phyloP scores from a whole-genome alignment of 805 yeast genomes.

The Yamadazyma ubonensis region DNA sequence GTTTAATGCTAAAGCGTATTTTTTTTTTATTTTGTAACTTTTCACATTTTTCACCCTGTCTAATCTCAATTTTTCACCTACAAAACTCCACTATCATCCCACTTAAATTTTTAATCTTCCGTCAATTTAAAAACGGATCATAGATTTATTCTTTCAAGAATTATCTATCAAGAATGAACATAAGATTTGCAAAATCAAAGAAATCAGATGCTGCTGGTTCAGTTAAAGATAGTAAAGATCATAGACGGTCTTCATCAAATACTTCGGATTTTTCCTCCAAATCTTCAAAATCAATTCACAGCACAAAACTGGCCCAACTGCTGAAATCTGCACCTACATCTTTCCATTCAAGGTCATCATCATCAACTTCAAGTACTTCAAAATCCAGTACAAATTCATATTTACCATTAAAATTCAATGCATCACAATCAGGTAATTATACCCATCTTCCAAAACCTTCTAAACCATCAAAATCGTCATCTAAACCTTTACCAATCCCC shows the following conservation, averaged over 20 bases:
- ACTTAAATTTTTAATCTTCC: background rate
- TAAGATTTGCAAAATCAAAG: constrained; percentile 9
- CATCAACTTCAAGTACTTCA: constrained; percentile 14
- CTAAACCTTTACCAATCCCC: no score
- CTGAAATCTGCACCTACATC: constrained; percentile 4
- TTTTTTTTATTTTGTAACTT: constrained; percentile 1
- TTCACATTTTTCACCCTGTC: constrained; percentile 13
- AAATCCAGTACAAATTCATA: constrained; percentile 8
- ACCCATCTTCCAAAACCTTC: constrained; percentile 2
- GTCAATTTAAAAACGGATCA: background rate
- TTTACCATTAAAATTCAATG: background rate
- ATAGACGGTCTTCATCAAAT: constrained; percentile 10
- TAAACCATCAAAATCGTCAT: background rate
- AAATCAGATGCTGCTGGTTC: constrained; percentile 5
- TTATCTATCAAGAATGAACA: constrained; percentile 7
- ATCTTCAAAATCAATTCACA: constrained; percentile 7
- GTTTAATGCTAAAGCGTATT: constrained; percentile 4
- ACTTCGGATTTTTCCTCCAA: constrained; percentile 12
- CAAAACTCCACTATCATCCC: constrained; percentile 7
- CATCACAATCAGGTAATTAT: background rate
- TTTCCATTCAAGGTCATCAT: constrained; percentile 15
- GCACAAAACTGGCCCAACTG: constrained; percentile 4
- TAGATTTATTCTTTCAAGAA: background rate
- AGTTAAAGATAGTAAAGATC: constrained; percentile 8
- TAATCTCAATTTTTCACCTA: background rate